Evolutionary conservation across 495 filamentous ascomycete species (phyloP), one percentile per base, ranked within the genome.

Genomic region (Hamigera avellanea): DNA sequence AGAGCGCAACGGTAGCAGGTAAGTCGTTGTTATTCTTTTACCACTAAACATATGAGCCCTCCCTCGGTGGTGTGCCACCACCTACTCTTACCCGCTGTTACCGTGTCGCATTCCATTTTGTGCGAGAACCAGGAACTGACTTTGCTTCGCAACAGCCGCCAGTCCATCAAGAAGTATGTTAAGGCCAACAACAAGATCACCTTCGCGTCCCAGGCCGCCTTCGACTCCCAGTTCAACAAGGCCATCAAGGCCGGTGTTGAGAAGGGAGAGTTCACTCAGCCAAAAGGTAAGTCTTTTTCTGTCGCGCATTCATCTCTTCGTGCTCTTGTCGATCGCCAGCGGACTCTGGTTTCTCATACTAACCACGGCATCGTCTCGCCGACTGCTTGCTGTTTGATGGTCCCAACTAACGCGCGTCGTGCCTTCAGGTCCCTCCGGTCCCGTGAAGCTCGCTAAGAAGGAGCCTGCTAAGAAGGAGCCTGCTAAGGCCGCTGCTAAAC

Each of bases 151-250:
- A 32, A 50, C 56, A 98, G 91, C 66, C 93, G 91, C 48, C 81
- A 88, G 60, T 82, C 84, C 18, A 78, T 99, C 58, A 95, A 95
- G 82, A 95, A 99, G 64, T 99, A 96, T 69, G 83, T 99, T 52
- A 73, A 75, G 61, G 78, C 83, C 49, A 96, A 99, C 81, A 95
- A 96, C 76, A 83, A 80, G 57, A 75, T 93, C 59, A 60, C 66
- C 44, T 70, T 67, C 39, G 73, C 76, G 36, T 72, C 67, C 23
- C 77, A 81, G 49, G 69, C 67, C 32, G 76, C 77, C 55, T 96
- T 96, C 59, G 88, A 91, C 56, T 73, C 75, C 44, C 80, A 89
- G 49, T 86, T 99, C 77, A 96, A 95, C 76, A 80, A 80, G 57
- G 86, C 88, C 23, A 73, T 99, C 61, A 80, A 82, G 69, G 57